These are phyloP conservation scores for Ceraceosorus guamensis DNA, from an alignment of 1,284 basidiomycete species.

Conservation along the genomic window DNA sequence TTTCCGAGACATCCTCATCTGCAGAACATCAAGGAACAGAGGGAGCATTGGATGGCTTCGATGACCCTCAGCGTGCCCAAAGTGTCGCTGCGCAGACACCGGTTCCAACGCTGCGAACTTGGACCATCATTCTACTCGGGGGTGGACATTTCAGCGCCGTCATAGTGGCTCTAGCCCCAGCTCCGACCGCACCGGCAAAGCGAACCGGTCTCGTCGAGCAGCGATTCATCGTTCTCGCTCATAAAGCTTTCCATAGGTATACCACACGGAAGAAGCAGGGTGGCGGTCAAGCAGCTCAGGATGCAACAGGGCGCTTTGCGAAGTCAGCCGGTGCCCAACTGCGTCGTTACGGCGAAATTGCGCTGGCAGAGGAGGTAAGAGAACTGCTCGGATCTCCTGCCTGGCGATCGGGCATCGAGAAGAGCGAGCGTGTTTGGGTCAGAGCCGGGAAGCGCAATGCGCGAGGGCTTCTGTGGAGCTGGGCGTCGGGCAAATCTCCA, in stretches of 20 bases:
- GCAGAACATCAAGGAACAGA: background rate
- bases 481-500: conserved; percentile 33
- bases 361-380: conserved; percentile 69
- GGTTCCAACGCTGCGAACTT: conserved; percentile 55
- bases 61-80: too few relatives aligned
- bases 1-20: conserved; percentile 8
- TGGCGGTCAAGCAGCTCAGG: conserved; percentile 84
- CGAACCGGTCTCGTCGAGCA: conserved; percentile 10
- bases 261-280: conserved; percentile 97
- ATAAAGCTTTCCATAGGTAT: conserved; percentile 98
- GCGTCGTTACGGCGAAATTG: conserved; percentile 89
- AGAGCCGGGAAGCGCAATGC: conserved; percentile 37
- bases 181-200: conserved; percentile 14
- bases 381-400: conserved; percentile 20
- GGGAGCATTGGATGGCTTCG: too few relatives aligned
- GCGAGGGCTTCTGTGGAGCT: conserved; percentile 42
- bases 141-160: conserved; percentile 96
- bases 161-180: conserved; percentile 58
- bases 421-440: conserved; percentile 43
- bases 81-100: background rate
- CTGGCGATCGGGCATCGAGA: conserved; percentile 37
- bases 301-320: conserved; percentile 79
- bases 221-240: conserved; percentile 63
- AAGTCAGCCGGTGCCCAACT: conserved; percentile 91
- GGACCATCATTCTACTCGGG: conserved; percentile 91